Evolutionary conservation across 2,329 filamentous ascomycete species (phyloP), one percentile per base, ranked within the genome.

Genomic region (Aspergillus sp.): DNA sequence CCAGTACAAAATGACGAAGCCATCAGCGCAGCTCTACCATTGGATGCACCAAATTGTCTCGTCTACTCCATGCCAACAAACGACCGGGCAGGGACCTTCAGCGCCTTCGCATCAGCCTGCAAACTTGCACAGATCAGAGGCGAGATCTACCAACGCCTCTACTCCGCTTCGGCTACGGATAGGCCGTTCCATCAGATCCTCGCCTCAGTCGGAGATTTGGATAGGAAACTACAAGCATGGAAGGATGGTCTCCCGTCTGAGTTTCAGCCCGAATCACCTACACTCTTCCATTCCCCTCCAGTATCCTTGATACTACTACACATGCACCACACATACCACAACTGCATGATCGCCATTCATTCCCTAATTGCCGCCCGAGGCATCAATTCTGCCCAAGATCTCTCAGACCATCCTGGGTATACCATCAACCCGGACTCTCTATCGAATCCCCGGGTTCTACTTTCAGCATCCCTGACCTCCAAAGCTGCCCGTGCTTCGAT

Each of bases 341-440:
- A 67, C 23, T 67, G 65, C 52, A 55, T 67, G 19, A 67, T 67
- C 10, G 60, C 65, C 19, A 58, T 67, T 23, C 65, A 67, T 39
- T 60, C 57, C 6, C 19, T 65, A 1, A 54, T 65, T 17, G 63
- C 52, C 17, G 45, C 38, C 6, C 48, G 52, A 10, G 61, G 50
- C 10, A 38, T 63, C 4, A 55, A 51, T 12, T 59, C 47, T 1
- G 55, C 45, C 3, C 43, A 58, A n/a, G 63, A 65, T 28, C 32
- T 62, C 2, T 5, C 47, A 4, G 32, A 48, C 21, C 45, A 57
- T 21, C 32, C 45, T 15, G 54, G 57, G 10, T 23, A 50, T 10
- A 39, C 38, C 19, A 23, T 43, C 19, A 21, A 48, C 8, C 32
- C 59, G 4, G 45, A 36, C 4, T 48, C 50, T 5, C 36, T 58